Base-by-base conservation (phyloP, 495 filamentous ascomycete genomes). In the Xylaria cubensis region DNA sequence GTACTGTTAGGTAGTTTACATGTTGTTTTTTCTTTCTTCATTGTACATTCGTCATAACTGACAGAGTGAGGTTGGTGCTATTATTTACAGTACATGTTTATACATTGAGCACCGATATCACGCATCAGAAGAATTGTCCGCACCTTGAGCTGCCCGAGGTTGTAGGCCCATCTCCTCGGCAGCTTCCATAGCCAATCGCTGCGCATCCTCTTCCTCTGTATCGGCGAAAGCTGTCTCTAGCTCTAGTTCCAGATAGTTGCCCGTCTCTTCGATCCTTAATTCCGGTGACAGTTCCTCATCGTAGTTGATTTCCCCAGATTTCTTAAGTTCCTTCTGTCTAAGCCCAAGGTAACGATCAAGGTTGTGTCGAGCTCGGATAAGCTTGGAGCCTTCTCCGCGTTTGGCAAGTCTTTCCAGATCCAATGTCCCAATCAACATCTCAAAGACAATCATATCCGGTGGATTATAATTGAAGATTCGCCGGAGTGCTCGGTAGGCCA, bases 161-260 rank as follows among this genome's bases (percentile, higher is more conserved):
- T 79, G 80, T 71, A 87, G 84, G 8, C 86, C 85, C 89, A 92
- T 90, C 69, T 90, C 87, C 59, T 70, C 66, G 19, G 88, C 88
- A 26, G 86, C 86, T 26, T 78, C 73, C 29, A 76, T 75, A 32
- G 91, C 66, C 46, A 72, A n/a, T 4, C 68, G 78, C 51, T 84
- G 77, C 3, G 79, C 74, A 62, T 88, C 82, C n/a, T 83, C 76
- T 5, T 72, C 71, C 48, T 53, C 64, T 2, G 64, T n/a, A 78
- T 72, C 13, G 76, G 64, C 15, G 15, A 66, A 61, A 15, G 63
- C 53, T n/a, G 69, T 67, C 36, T 77, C 68, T 5, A 79, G 41
- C 13, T 74, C 74, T 9, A 69, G 41, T 41, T 79, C 77, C 51
- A 77, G 63, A 51, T 73, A 75, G 42, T 76, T 65, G n/a, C 75